Evolutionary conservation across 495 filamentous ascomycete genomes (phyloP).

Genomic region (Penicillium robsamsonii): DNA sequence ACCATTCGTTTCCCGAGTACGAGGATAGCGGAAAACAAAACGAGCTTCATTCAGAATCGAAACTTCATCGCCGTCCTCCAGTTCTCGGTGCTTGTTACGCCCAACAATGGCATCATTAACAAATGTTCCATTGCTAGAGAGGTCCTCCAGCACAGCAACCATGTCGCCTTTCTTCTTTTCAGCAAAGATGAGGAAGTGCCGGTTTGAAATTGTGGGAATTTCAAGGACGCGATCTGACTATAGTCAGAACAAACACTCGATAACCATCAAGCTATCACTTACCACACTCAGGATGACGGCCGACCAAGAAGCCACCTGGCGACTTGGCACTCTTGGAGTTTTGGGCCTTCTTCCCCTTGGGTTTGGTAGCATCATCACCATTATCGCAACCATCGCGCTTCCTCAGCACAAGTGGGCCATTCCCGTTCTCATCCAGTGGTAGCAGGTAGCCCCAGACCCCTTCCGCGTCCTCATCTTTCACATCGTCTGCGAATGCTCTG

Average conservation of each 20-base stretch:
- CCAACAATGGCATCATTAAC: slow-evolving; percentile 90
- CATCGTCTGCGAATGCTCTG: slow-evolving; percentile 71
- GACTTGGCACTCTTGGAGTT: slow-evolving; percentile 44
- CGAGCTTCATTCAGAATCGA: slow-evolving; percentile 76
- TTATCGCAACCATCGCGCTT: slow-evolving; percentile 63
- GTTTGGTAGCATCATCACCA: slow-evolving; percentile 40
- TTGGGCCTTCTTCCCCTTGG: slow-evolving; percentile 32
- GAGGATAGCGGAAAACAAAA: slow-evolving; percentile 88
- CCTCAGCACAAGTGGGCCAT: slow-evolving; percentile 69
- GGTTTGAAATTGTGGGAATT: slow-evolving; percentile 86
- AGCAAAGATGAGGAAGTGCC: slow-evolving; percentile 86
- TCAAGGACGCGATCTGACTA: slow-evolving; percentile 71
- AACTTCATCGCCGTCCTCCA: slow-evolving; percentile 87
- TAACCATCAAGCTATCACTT: slow-evolving; percentile 31
- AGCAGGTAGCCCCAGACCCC: slow-evolving; percentile 96
- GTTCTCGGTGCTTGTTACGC: slow-evolving; percentile 83
- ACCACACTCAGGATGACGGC: slow-evolving; percentile 94
- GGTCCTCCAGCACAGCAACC: slow-evolving; percentile 83
- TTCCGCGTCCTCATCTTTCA: slow-evolving; percentile 75
- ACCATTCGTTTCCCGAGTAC: slow-evolving; percentile 65
- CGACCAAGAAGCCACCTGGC: slow-evolving; percentile 86
- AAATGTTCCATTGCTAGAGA: slow-evolving; percentile 95
- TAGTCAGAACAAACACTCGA: slow-evolving; percentile 14
- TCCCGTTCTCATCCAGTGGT: slow-evolving; percentile 67
- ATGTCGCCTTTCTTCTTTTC: slow-evolving; percentile 80